phyloP scores from a whole-genome alignment of 768 basidiomycete species.

The Suillus variegatus region DNA sequence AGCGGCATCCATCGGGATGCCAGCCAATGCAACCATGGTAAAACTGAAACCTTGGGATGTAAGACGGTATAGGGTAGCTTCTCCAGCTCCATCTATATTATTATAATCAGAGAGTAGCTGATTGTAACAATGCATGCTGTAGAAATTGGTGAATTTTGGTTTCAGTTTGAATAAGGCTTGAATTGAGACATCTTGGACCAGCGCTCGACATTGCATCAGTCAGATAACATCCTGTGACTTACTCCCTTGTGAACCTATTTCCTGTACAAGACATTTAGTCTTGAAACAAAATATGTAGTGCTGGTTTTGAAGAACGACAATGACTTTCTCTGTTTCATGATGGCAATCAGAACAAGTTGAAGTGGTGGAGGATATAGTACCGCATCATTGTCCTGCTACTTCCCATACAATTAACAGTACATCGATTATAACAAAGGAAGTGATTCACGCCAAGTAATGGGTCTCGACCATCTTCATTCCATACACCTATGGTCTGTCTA shows the following conservation, averaged over 20 bases:
- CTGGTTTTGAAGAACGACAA: background rate
- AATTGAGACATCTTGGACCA: background rate
- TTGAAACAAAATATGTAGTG: background rate
- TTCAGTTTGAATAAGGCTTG: background rate
- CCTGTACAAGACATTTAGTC: background rate
- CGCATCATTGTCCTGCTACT: background rate
- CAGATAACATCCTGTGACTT: background rate
- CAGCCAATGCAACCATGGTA: background rate
- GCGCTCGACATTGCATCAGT: background rate
- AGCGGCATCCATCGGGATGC: background rate
- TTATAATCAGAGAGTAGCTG: background rate
- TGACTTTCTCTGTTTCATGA: background rate
- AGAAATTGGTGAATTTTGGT: background rate
- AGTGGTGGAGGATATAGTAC: background rate
- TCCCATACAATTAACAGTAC: background rate
- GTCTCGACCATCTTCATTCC: background rate
- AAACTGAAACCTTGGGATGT: background rate
- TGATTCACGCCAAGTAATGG: background rate
- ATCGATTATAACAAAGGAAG: background rate
- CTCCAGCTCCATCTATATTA: background rate
- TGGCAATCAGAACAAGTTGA: background rate
- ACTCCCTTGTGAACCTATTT: background rate
- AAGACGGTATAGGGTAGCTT: background rate
- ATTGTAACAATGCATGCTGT: background rate
- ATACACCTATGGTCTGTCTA: background rate